Evolutionary conservation across 805 yeast genomes (phyloP), one percentile per base, ranked within the genome.

Genomic region (Grigorovia transvaalensis): DNA sequence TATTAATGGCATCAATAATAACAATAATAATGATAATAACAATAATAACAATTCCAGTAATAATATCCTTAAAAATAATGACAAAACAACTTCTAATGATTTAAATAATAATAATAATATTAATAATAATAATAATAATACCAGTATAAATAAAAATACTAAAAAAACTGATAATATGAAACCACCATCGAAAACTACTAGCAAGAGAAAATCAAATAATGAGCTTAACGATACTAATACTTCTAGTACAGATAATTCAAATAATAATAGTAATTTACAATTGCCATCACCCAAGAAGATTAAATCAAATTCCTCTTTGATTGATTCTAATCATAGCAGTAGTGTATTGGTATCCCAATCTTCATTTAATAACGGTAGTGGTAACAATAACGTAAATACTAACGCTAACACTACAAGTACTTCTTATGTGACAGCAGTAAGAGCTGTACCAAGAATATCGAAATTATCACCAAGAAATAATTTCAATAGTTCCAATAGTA

Each of bases 381-480:
- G 27, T 18, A 43, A 29, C 19, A 27, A 48, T 9, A 19, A 19
- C 35, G 30, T 29, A 27, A 23, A 19, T 41, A 17, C n/a, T 15
- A 9, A 18, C n/a, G n/a, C n/a, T 38, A 42, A 46, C 13, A 48
- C 3, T 23, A 23, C 27, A 23, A 6, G 6, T 23, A 23, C 40
- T 35, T 23, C 47, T 30, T 73, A 71, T 53, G 63, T 83, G 46
- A 84, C 91, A 13, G 88, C 88, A 18, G 91, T 91, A 20, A 89
- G 89, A 12, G 88, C 88, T 27, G 87, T 91, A 38, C 93, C 93
- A 52, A 74, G 91, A 60, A 78, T 84, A 11, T 83, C 88, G n/a
- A 78, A 80, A 56, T 72, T 78, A 38, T 76, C 58, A 15, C 50
- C 62, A 33, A 56, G 51, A 59, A 55, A 43, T 53, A 53, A 17